These are phyloP conservation scores for Xylaria scruposa DNA, from an alignment of 495 filamentous ascomycete species.

Conservation along the genomic window DNA sequence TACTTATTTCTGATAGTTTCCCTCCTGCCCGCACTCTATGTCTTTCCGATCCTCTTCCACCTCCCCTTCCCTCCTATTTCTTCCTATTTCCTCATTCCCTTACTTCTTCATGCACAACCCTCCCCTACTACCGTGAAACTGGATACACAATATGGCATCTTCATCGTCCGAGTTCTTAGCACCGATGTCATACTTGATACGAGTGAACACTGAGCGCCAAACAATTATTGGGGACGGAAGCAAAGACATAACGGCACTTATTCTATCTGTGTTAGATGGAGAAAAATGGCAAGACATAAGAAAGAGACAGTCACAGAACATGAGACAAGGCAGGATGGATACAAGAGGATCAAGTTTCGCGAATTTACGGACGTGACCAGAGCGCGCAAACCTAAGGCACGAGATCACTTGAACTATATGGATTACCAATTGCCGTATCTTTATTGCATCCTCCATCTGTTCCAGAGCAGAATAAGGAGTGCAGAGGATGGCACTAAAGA, in stretches of 20 bases:
- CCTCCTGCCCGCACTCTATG: neutral
- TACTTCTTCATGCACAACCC: neutral
- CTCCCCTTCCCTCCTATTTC: neutral
- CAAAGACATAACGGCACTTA: neutral
- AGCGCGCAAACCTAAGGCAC: neutral
- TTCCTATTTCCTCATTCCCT: no score
- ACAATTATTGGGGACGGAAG: neutral
- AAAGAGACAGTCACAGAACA: neutral
- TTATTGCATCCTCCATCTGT: neutral
- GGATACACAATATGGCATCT: neutral
- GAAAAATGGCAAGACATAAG: neutral
- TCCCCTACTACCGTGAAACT: neutral
- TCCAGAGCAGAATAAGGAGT: neutral
- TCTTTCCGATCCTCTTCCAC: neutral
- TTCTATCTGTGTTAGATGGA: no score
- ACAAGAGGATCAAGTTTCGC: neutral
- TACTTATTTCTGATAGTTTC: neutral
- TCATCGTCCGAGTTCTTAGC: neutral
- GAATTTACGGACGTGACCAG: neutral
- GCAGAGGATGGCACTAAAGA: neutral
- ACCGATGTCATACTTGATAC: no score
- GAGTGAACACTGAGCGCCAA: neutral
- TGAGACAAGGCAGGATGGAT: neutral
- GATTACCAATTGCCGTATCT: neutral
- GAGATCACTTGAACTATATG: neutral